Evolutionary conservation across 2,329 filamentous ascomycete species (phyloP), one percentile per base, ranked within the genome.

Genomic region (Zalaria sp.): DNA sequence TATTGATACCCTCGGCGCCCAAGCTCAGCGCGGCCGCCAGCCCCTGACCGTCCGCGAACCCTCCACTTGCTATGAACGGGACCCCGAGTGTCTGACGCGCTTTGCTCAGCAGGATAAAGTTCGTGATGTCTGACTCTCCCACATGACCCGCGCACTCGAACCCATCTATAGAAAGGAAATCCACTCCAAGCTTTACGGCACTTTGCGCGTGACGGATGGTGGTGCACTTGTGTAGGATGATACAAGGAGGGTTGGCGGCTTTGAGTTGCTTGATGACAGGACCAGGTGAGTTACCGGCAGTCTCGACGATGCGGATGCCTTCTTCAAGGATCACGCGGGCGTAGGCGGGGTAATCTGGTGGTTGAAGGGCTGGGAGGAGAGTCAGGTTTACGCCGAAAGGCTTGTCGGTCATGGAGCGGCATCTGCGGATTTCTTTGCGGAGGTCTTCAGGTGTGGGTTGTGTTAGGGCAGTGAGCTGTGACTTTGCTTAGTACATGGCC

Each of bases 341-440:
- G 65, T 93, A 98, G 46, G 85, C 89, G 47, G 68, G 75, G 62
- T 98, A 98, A 71, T 96, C 81, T 4, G 91, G 91, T 5, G 91
- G 86, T 6, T 86, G 80, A 53, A 96, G 75, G 43, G 88, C 75
- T 27, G 91, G 91, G 37, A 96, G 80, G 47, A 96, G 80, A 5
- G 91, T 98, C 52, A 96, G 76, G 67, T 98, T 98, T 54, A 96
- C 89, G 56, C 74, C 91, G 62, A 98, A 96, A 11, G 84, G 84
- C 49, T 77, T 73, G 47, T 71, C 69, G 43, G 84, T 91, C 69
- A 96, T 77, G 49, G 71, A 76, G 52, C 79, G 81, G 71, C 85
- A 93, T 66, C 77, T 80, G 49, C 76, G 81, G 65, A 98, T 98
- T 68, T 98, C 91, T 57, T 84, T 83, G 62, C 89, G 87, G 43